These are phyloP conservation scores for Neolentinus lepideus DNA, from an alignment of 1,284 basidiomycete species.

Conservation along the genomic window DNA sequence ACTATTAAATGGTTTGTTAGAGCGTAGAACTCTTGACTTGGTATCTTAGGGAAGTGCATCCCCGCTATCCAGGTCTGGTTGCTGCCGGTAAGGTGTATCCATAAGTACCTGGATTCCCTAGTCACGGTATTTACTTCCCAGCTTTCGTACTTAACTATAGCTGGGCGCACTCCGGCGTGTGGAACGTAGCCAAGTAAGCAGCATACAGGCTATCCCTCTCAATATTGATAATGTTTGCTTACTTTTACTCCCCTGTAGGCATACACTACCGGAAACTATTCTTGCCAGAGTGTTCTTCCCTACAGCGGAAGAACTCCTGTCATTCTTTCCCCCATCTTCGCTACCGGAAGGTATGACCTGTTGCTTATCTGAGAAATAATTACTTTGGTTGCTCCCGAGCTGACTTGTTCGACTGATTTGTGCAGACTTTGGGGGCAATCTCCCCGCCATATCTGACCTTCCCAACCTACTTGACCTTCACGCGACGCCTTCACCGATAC, in stretches of 20 bases:
- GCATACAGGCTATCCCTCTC: constrained; percentile 2
- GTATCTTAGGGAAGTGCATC: constrained; percentile 57
- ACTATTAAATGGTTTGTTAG: constrained; percentile 22
- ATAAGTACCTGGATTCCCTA: constrained; percentile 2
- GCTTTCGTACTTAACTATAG: constrained; percentile 79
- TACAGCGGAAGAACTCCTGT: constrained; percentile 43
- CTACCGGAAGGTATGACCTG: background rate
- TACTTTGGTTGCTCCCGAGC: background rate
- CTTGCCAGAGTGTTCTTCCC: constrained; percentile 73
- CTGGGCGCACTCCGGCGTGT: constrained; percentile 76
- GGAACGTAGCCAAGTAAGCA: constrained; percentile 65
- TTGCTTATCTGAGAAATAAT: background rate
- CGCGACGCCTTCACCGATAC: background rate
- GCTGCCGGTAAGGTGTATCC: constrained; percentile 48
- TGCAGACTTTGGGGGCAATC: background rate
- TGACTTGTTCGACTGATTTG: too few relatives aligned
- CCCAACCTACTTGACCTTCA: background rate
- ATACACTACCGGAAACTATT: constrained; percentile 61
- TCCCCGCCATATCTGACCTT: background rate
- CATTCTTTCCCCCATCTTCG: background rate
- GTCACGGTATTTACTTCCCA: constrained; percentile 15
- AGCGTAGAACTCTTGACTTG: constrained; percentile 56
- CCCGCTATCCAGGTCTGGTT: constrained; percentile 72
- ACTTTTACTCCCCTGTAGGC: constrained; percentile 32
- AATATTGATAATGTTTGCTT: constrained; percentile 8